Base-by-base conservation (phyloP, 2,329 filamentous ascomycete genomes). In the Juglanconis oblonga region DNA sequence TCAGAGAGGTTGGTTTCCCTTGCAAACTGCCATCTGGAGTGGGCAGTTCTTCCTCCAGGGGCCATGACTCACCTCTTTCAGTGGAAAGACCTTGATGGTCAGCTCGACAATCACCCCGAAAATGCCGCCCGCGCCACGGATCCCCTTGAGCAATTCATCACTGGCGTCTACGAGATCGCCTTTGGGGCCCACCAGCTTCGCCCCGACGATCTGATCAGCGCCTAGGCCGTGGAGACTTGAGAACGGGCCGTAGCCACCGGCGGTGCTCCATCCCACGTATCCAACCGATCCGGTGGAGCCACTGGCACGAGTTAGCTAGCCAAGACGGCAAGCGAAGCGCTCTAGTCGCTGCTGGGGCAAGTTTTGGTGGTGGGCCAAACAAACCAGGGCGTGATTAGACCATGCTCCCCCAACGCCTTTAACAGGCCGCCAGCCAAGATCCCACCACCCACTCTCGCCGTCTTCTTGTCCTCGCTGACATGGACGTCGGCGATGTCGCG, bases 121-220 rank as follows among this genome's bases (percentile, higher is more conserved):
- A n/a, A 55, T 64, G 14, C 63, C 64, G 6, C 70, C 71, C 1
- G 64, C 66, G 11, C 70, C 70, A 5, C 70, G 65, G 35, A 74
- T 48, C 3, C 63, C 69, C 56, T 67, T 67, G 3, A 73, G 59
- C 40, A 72, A 52, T 14, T 69, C 64, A 10, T 68, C 66, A 49
- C 66, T 62, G 1, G 70, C 69, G 5, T 69, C 64, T 5, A 72
- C 49, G 14, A 72, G 51, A 10, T 66, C 61, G 3, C 71, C 71
- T 8, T 69, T 49, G 6, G 66, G 58, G 48, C 65, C 65, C 33
- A 72, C 69, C 3, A 74, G 55, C 44, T 61, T 65, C 5, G 69
- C 71, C 0, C 66, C 69, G 1, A 76, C 44, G 14, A 77, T 74
- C 62, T 76, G 71, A 57, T 77, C 74, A 8, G 69, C 68, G 0